Evolutionary conservation across 106 monocot genomes (phyloP).

Genomic region (Allium sativum): DNA sequence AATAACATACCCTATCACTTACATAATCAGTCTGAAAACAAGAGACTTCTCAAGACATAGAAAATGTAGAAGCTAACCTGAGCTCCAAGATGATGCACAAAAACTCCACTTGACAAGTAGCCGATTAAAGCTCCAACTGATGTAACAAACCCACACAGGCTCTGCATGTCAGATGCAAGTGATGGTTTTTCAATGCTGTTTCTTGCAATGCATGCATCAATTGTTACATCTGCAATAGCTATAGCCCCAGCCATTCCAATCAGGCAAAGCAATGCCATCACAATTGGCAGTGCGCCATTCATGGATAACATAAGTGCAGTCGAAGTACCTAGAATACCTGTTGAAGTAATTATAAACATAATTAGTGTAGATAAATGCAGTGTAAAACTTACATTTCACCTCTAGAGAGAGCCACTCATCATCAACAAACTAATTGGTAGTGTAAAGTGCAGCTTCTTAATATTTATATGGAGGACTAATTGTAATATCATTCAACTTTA

Average conservation of each 20-base stretch:
- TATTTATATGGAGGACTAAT: no score
- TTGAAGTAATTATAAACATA: no score
- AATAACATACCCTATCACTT: background rate
- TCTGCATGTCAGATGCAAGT: slow-evolving; percentile 70
- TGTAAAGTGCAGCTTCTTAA: no score
- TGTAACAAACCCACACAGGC: slow-evolving; percentile 41
- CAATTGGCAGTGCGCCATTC: slow-evolving; percentile 13
- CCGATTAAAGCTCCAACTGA: slow-evolving; percentile 51
- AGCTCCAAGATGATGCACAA: slow-evolving; percentile 53
- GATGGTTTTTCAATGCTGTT: slow-evolving; percentile 59
- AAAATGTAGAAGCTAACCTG: slow-evolving; percentile 26
- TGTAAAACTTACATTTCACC: no score
- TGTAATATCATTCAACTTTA: no score
- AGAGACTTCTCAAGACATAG: background rate
- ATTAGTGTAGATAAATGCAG: no score
- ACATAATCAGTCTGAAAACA: background rate
- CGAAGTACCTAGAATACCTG: slow-evolving; percentile 29
- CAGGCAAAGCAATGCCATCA: slow-evolving; percentile 34
- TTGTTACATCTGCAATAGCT: slow-evolving; percentile 70
- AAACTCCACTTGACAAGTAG: slow-evolving; percentile 50
- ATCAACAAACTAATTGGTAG: no score
- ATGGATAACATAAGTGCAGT: slow-evolving; percentile 20
- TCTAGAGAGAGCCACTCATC: no score
- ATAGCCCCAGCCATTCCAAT: slow-evolving; percentile 26
- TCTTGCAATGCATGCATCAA: slow-evolving; percentile 68